These are phyloP conservation scores for Nicotiana undulata DNA, from an alignment of 257 asterid genomes.

Conservation along the genomic window DNA sequence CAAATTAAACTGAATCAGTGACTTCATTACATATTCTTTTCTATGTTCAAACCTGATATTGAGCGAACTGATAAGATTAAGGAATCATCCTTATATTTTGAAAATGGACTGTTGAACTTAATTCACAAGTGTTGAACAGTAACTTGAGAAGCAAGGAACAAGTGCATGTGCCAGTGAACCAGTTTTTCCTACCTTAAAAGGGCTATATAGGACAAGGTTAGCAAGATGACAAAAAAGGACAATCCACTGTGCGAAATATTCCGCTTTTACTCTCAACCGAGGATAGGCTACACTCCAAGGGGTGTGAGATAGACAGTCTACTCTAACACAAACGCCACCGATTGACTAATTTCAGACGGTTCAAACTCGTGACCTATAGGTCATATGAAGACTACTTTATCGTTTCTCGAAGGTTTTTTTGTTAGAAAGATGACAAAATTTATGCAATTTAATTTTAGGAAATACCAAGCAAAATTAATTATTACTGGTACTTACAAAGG, in stretches of 20 bases:
- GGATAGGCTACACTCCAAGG: too few species aligned
- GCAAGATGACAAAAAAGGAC: neutral
- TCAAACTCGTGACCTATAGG: too few species aligned
- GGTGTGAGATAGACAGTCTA: too few species aligned
- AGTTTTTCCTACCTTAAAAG: neutral
- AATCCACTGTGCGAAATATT: too few species aligned
- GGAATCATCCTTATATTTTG: neutral
- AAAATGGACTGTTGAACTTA: neutral
- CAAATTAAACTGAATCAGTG: neutral
- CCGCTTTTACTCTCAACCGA: too few species aligned
- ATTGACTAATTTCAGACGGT: too few species aligned
- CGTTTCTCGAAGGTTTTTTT: rapidly evolving
- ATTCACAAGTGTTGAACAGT: neutral
- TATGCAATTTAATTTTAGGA: neutral
- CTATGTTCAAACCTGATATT: neutral
- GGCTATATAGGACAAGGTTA: neutral
- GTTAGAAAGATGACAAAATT: neutral
- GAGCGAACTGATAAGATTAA: neutral
- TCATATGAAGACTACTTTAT: too few species aligned
- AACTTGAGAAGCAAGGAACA: neutral
- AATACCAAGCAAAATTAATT: neutral
- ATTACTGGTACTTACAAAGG: too few species aligned
- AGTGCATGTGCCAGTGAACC: neutral
- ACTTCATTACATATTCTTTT: neutral
- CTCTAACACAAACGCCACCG: too few species aligned